Evolutionary conservation across 2,329 filamentous ascomycete species (phyloP).

Genomic region (Aspergillus arachidicola): DNA sequence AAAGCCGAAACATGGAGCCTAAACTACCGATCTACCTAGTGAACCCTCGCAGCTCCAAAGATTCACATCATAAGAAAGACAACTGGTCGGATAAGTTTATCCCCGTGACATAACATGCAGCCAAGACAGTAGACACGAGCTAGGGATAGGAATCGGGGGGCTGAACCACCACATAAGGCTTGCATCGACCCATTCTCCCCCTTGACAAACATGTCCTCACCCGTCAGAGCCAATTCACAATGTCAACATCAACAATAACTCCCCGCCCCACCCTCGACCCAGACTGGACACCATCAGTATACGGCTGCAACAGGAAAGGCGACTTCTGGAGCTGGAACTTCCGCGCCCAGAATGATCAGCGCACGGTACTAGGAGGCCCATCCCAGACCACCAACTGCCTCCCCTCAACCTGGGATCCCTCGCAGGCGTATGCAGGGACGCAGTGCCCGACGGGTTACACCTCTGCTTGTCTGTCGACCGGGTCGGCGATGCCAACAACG

Average conservation of each 20-base stretch:
- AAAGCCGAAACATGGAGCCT: too few relatives aligned
- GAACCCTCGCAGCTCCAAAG: not conserved
- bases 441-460: constrained; percentile 2
- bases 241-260: not conserved
- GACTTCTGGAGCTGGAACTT: constrained; percentile 7
- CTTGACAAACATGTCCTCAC: not conserved
- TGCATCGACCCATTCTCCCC: not conserved
- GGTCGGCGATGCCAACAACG: not conserved
- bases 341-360: not conserved
- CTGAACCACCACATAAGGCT: not conserved
- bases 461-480: not conserved
- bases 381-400: constrained; percentile 6
- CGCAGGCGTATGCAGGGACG: not conserved
- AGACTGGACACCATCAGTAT: not conserved
- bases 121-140: not conserved
- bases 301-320: not conserved
- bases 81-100: not conserved
- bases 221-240: not conserved
- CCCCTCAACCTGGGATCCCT: constrained; percentile 2
- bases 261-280: not conserved
- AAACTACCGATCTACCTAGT: not conserved
- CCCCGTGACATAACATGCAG: not conserved
- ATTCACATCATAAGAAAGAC: not conserved
- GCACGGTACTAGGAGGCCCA: constrained; percentile 7
- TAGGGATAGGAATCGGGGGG: not conserved